Conservation (phyloP, 306 rosid species). For the Lagenaria siceraria region DNA sequence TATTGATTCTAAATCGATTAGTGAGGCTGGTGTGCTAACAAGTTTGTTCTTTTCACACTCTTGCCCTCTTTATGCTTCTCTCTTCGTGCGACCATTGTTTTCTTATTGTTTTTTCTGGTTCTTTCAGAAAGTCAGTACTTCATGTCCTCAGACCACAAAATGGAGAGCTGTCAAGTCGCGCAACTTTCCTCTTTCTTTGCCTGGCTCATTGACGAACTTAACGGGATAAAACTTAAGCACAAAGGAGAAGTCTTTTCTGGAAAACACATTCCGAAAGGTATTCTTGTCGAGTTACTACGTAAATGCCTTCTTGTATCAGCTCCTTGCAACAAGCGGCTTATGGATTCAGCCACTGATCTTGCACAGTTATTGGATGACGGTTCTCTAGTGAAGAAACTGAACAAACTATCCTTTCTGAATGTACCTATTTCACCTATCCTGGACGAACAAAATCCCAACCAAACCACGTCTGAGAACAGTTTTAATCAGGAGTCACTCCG, state of each 20-base stretch:
- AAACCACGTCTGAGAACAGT: slow-evolving; percentile 12
- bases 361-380: slow-evolving; percentile 37
- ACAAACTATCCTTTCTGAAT: slow-evolving; percentile 28
- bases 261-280: slow-evolving; percentile 27
- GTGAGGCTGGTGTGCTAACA: not conserved
- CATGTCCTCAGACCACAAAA: slow-evolving; percentile 19
- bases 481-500: slow-evolving; percentile 36
- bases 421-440: slow-evolving; percentile 23
- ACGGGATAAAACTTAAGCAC: slow-evolving; percentile 14
- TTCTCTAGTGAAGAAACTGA: slow-evolving; percentile 32
- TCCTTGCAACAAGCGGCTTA: slow-evolving; percentile 45
- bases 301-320: slow-evolving; percentile 52
- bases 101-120: not conserved
- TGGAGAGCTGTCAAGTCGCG: slow-evolving; percentile 21
- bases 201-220: slow-evolving; percentile 53
- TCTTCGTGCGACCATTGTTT: not conserved
- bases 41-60: not conserved
- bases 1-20: not conserved
- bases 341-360: slow-evolving; percentile 46
- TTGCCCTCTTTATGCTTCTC: not conserved
- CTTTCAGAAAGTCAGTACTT: slow-evolving; percentile 20
- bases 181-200: slow-evolving; percentile 56
- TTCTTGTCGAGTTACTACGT: slow-evolving; percentile 41
- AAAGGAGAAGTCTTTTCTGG: slow-evolving; percentile 16
- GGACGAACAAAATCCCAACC: slow-evolving; percentile 18